phyloP scores from a whole-genome alignment of 352 stramenopile genomes.

The Detonula confervacea region DNA sequence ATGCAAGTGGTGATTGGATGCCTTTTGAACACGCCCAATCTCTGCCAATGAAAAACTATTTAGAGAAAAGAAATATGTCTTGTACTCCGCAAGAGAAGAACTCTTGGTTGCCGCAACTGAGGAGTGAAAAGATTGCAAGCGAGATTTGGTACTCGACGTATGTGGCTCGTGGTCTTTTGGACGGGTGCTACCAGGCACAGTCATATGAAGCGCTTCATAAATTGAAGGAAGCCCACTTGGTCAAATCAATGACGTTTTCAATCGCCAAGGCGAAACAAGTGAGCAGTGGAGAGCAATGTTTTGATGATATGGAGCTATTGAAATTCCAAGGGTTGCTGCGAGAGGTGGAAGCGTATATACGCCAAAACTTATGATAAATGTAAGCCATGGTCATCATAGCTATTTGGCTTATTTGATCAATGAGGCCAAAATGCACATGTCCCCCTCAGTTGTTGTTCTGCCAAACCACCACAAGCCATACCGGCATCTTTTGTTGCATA shows the following conservation, averaged over 20 bases:
- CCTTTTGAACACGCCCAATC: constrained; percentile 1
- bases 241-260: constrained; percentile 5
- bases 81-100: not conserved
- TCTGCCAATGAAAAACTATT: not conserved
- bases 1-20: constrained; percentile 19
- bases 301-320: too few species aligned
- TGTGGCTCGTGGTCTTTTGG: not conserved
- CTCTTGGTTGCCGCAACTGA: not conserved
- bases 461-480: too few species aligned
- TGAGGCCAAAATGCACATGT: too few species aligned
- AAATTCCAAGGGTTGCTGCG: too few species aligned
- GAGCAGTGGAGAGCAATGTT: too few species aligned
- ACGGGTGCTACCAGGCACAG: constrained; percentile 12
- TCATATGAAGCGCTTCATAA: constrained; percentile 13
- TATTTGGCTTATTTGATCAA: too few species aligned
- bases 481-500: too few species aligned
- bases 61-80: too few species aligned
- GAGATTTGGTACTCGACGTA: constrained; percentile 18
- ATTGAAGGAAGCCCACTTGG: constrained; percentile 5
- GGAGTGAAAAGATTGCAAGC: not conserved
- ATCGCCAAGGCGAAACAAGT: constrained; percentile 7
- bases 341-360: too few species aligned
- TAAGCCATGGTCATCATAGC: too few species aligned
- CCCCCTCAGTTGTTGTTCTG: too few species aligned
- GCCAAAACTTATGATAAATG: too few species aligned